A percentile compares a stretch with the other conserved stretches of the same genome.
Evolutionary conservation across 2,329 filamentous ascomycete genomes (phyloP).

Genomic region (Cytospora paraplurivora): DNA sequence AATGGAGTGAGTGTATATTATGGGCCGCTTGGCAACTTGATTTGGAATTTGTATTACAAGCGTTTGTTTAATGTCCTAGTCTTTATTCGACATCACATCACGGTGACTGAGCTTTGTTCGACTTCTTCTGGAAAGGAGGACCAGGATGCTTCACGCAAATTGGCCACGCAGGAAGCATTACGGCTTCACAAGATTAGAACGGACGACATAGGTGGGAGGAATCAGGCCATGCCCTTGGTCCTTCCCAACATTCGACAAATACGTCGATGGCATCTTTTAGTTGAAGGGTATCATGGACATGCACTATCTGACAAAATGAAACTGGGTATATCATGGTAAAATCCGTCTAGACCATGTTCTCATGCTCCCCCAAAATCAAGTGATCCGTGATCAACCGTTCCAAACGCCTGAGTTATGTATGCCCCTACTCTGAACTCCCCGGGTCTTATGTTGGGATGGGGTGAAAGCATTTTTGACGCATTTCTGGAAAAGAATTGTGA

Average conservation of each 20-base stretch:
- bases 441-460: not conserved
- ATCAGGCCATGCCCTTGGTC: no score
- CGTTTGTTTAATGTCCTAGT: not conserved
- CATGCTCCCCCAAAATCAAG: constrained; percentile 11
- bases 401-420: constrained; percentile 10
- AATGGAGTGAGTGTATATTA: constrained; percentile 22
- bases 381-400: not conserved
- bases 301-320: constrained; percentile 13
- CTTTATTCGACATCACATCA: no score
- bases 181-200: no score
- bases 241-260: not conserved
- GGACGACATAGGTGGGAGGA: no score
- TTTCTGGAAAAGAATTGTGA: not conserved
- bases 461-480: not conserved
- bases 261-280: no score
- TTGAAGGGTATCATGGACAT: not conserved
- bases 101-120: no score
- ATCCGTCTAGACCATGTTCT: constrained; percentile 7
- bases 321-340: constrained; percentile 13
- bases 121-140: no score
- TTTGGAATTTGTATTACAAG: not conserved
- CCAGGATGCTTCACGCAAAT: not conserved
- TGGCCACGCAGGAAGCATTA: no score
- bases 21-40: not conserved
- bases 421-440: not conserved